These are phyloP conservation scores for Pyrus bretschneideri DNA, from an alignment of 306 rosid genomes.

Conservation along the genomic window DNA sequence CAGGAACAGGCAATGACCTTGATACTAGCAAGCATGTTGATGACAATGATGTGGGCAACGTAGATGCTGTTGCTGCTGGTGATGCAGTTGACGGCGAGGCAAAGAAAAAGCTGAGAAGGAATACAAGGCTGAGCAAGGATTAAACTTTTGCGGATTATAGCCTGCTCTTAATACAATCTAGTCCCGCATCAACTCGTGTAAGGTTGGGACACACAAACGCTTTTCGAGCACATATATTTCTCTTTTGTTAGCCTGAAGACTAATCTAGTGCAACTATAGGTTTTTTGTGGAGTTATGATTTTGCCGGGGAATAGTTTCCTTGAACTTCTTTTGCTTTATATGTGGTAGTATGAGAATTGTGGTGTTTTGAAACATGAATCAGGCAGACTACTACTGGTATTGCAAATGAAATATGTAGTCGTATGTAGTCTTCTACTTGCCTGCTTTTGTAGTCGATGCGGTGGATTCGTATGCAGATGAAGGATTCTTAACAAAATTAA, in stretches of 20 bases:
- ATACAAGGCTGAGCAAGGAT: background rate
- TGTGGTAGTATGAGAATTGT: background rate
- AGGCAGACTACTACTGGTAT: background rate
- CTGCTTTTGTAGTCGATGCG: no score
- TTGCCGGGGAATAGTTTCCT: background rate
- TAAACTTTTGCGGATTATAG: background rate
- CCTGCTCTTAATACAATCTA: background rate
- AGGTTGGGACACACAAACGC: background rate
- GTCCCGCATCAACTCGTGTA: background rate
- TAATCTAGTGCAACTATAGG: background rate
- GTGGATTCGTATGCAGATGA: no score
- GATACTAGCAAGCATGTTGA: background rate
- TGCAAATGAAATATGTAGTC: background rate
- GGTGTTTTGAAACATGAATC: background rate
- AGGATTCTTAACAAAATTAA: no score
- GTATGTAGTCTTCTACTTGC: no score
- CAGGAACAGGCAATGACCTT: background rate
- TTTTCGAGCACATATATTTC: background rate
- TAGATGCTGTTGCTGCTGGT: background rate
- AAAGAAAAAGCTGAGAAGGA: conserved; percentile 3
- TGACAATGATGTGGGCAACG: background rate
- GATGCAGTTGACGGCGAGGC: conserved; percentile 1
- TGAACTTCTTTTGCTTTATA: background rate
- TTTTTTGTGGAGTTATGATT: background rate
- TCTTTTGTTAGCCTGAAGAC: background rate